phyloP scores from a whole-genome alignment of 2,329 filamentous ascomycete genomes.

The Xylariaceae sp. region DNA sequence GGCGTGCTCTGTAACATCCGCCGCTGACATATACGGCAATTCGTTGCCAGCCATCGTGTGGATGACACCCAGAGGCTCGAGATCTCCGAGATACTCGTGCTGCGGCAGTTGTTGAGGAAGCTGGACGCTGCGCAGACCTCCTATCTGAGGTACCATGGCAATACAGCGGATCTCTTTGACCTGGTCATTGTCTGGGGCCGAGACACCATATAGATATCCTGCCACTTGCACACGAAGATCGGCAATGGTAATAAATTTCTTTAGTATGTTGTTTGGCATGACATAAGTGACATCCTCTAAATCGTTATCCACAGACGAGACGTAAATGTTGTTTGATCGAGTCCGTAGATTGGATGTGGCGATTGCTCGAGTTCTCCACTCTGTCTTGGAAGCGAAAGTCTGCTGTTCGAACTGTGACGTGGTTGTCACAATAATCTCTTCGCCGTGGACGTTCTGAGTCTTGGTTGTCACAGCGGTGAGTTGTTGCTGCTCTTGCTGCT shows the following conservation, averaged over 20 bases:
- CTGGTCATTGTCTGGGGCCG: conserved; percentile 91
- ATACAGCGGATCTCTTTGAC: conserved; percentile 98
- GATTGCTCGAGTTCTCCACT: conserved; percentile 96
- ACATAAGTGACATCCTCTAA: conserved; percentile 94
- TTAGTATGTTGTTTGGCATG: conserved; percentile 98
- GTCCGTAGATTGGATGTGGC: conserved; percentile 95
- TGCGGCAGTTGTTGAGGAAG: conserved; percentile 88
- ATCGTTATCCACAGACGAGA: conserved; percentile 92
- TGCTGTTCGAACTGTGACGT: conserved; percentile 98
- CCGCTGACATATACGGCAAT: conserved; percentile 92
- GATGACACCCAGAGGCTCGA: conserved; percentile 93
- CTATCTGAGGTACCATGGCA: conserved; percentile 96
- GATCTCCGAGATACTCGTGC: conserved; percentile 83
- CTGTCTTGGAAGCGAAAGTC: conserved; percentile 97
- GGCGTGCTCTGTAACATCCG: conserved; percentile 93
- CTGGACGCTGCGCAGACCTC: conserved; percentile 89
- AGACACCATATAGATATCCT: conserved; percentile 92
- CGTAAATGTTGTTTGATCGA: conserved; percentile 96
- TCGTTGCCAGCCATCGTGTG: conserved; percentile 96
- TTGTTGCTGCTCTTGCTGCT: conserved; percentile 95
- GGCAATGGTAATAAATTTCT: conserved; percentile 96
- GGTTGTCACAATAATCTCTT: conserved; percentile 97
- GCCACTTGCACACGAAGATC: conserved; percentile 96
- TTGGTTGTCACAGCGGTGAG: conserved; percentile 97
- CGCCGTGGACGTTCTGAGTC: conserved; percentile 95